These are phyloP conservation scores for Solanum acaule DNA, from an alignment of 257 asterid genomes.

Conservation along the genomic window DNA sequence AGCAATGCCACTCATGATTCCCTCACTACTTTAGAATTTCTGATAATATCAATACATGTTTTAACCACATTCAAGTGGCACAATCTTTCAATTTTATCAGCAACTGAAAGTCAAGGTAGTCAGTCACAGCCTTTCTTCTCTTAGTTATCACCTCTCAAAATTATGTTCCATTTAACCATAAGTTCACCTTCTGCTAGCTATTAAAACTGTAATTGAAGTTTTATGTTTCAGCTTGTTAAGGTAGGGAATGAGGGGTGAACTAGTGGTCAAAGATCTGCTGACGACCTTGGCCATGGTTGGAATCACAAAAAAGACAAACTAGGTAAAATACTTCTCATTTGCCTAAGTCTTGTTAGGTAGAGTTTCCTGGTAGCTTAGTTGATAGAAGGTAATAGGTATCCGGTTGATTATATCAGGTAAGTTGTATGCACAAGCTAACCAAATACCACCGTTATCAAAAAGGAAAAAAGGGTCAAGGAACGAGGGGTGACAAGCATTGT, in stretches of 20 bases:
- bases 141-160: neutral
- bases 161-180: neutral
- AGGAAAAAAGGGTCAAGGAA: neutral
- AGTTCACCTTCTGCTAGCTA: neutral
- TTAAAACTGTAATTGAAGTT: neutral
- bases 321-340: neutral
- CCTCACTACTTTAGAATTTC: neutral
- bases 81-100: neutral
- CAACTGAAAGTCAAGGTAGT: neutral
- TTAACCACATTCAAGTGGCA: neutral
- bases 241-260: neutral
- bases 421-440: neutral
- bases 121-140: neutral
- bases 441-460: neutral
- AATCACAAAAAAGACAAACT: neutral
- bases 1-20: neutral
- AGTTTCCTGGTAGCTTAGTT: neutral
- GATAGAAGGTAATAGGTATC: neutral
- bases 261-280: neutral
- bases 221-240: neutral
- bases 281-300: neutral
- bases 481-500: neutral
- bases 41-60: neutral
- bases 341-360: neutral
- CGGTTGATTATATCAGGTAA: neutral